Base-by-base conservation (phyloP, 1,139 yeast species). In the Debaryomycetaceae sp. region DNA sequence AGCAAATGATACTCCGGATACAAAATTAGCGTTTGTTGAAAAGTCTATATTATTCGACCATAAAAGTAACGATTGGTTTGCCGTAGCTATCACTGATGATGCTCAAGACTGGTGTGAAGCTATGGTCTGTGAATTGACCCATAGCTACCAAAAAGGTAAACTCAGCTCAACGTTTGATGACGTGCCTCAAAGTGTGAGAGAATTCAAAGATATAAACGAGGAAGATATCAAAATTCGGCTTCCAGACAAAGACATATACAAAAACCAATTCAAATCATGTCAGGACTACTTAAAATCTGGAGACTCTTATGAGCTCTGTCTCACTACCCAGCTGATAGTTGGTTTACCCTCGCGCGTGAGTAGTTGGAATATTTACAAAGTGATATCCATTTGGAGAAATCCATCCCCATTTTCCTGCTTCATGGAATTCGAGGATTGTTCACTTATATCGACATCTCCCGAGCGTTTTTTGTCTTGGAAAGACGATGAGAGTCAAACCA, bases 361-460 rank as follows among this genome's bases (percentile, higher is more conserved):
- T 5, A 76, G 96, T 0, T 93, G 98, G 97, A 80, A 80, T 24
- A 72, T 93, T 5, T 95, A 90, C 66, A 84, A 86, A 57, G 76
- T 82, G 1, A 69, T 93, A 42, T 80, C 88, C 0, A 62, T 68
- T 24, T 64, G 58, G 38, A 79, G 78, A 47, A 95, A 95, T 59
- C 98, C 99, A 3, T 88, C 98, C 0, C 99, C 99, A 1, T 91
- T 87, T 60, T 84, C 97, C 1, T 84, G 95, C 48, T 93, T 70
- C 59, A 72, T 93, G 72, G 77, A 82, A 41, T 86, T 91, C 55
- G 81, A 76, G n/a, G 89, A 84, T 53, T 79, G 87, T 36, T 67
- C 74, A 5, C 68, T 95, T 37, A 75, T 93, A 5, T 89, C 97
- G 1, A 85, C 97, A 0, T 91, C 98, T 0, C 99, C 99, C 0